Conservation (phyloP, 768 basidiomycete genomes). For the Stropharia rugosoannulata region DNA sequence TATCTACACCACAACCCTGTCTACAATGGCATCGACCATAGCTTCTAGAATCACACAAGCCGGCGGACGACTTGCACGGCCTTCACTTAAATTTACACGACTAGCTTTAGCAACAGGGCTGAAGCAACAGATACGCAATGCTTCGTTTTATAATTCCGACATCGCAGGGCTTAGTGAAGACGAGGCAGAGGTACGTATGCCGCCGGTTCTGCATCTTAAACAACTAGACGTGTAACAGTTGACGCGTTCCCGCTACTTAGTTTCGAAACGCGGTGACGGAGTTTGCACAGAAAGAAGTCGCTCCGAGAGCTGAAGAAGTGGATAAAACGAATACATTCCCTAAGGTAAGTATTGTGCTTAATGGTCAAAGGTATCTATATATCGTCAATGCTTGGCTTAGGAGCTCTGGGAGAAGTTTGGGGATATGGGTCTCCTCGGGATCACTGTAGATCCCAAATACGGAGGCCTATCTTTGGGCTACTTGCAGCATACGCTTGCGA, state of each 20-base stretch:
- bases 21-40: conserved; percentile 9
- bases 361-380: conserved; percentile 4
- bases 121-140: conserved; percentile 24
- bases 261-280: conserved; percentile 77
- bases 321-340: conserved; percentile 87
- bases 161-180: conserved; percentile 79
- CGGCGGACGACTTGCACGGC: background rate
- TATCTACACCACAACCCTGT: background rate
- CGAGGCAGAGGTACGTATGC: conserved; percentile 65
- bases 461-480: conserved; percentile 86
- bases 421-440: conserved; percentile 88
- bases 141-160: conserved; percentile 69
- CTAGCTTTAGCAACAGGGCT: background rate
- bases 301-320: conserved; percentile 82
- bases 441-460: conserved; percentile 79
- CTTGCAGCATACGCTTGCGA: conserved; percentile 85
- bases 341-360: conserved; percentile 39
- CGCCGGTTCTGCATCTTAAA: background rate
- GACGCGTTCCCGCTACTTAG: conserved; percentile 35
- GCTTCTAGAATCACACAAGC: background rate
- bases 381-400: conserved; percentile 32
- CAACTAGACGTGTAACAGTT: background rate
- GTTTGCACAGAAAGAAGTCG: conserved; percentile 83
- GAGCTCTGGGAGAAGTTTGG: conserved; percentile 89
- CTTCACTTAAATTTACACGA: background rate